Percentiles rank a stretch among this genome's conserved stretches.
Evolutionary conservation across 73 alveolate genomes (phyloP).

Genomic region (Diophrys appendiculata): DNA sequence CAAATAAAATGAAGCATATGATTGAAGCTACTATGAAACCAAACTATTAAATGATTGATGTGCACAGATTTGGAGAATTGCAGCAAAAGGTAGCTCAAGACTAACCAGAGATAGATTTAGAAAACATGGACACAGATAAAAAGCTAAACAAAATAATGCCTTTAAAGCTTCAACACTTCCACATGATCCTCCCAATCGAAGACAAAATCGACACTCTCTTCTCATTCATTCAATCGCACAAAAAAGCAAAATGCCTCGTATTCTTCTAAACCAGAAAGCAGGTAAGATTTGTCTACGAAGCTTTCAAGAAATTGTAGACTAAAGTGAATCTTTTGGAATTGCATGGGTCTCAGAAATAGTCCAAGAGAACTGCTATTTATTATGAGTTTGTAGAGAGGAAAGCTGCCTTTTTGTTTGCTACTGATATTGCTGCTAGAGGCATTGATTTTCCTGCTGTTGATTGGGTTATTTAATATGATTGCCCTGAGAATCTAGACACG

Average conservation of each 20-base stretch:
- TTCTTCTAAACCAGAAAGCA: constrained; percentile 88
- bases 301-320: constrained; percentile 70
- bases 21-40: constrained; percentile 24
- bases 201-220: constrained; percentile 90
- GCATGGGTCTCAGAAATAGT: constrained; percentile 88
- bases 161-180: constrained; percentile 79
- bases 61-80: background rate
- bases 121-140: constrained; percentile 1
- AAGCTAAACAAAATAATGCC: constrained; percentile 56
- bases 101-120: constrained; percentile 5
- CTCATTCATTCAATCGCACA: constrained; percentile 91
- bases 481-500: constrained; percentile 85
- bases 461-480: constrained; percentile 90
- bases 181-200: constrained; percentile 74
- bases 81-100: no score
- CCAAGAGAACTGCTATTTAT: constrained; percentile 88
- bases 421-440: constrained; percentile 94
- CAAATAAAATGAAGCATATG: constrained; percentile 48
- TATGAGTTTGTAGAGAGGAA: constrained; percentile 81
- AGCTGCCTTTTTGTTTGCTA: constrained; percentile 79
- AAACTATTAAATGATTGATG: background rate
- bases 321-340: constrained; percentile 77
- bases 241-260: constrained; percentile 78
- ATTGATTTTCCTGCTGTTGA: constrained; percentile 94
- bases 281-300: constrained; percentile 84